phyloP scores from a whole-genome alignment of 345 rosid genomes.

The Arabidopsis arenosa region DNA sequence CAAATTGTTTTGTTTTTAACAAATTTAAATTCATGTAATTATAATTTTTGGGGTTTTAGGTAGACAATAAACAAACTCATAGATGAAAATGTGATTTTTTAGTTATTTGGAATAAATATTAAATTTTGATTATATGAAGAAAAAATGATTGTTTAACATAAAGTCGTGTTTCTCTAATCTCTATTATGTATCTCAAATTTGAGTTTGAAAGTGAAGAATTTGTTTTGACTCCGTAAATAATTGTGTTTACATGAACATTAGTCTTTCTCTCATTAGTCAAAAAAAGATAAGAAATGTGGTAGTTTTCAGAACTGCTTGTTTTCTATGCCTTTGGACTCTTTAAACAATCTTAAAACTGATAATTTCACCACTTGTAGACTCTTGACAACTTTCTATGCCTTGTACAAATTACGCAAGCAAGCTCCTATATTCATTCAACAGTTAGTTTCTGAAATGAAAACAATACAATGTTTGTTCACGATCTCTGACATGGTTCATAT shows the following conservation, averaged over 20 bases:
- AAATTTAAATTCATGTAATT: background rate
- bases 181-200: no score
- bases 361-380: background rate
- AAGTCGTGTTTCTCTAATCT: no score
- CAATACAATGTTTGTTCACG: slow-evolving; percentile 19
- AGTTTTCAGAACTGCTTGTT: no score
- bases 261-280: background rate
- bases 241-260: background rate
- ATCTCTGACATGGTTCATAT: slow-evolving; percentile 52
- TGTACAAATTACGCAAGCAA: background rate
- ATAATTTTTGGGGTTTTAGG: background rate
- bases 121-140: background rate
- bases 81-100: background rate
- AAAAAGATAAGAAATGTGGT: background rate
- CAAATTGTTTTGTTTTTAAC: background rate
- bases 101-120: background rate
- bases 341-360: no score
- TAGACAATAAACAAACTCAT: background rate
- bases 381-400: background rate
- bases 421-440: no score
- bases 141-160: background rate
- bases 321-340: no score
- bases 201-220: background rate
- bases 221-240: background rate
- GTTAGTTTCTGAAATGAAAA: background rate